A percentile compares a stretch with the other conserved stretches of the same genome.
Evolutionary conservation across 2,329 filamentous ascomycete genomes (phyloP).

Genomic region (Aspergillus tanneri): DNA sequence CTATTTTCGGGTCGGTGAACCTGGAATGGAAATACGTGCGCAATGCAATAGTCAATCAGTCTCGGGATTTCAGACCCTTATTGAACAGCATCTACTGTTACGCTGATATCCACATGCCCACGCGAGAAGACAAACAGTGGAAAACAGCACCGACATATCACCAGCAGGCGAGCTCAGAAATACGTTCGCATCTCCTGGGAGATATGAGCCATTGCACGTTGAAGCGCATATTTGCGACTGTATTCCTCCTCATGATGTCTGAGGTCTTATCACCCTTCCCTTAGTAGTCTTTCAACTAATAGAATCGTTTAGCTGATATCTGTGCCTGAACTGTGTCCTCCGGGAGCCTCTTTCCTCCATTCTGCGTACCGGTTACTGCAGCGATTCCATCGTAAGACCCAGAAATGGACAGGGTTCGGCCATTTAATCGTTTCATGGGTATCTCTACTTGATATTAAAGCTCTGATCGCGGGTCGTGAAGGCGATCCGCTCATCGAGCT

Average conservation of each 20-base stretch:
- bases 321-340: slow-evolving; percentile 26
- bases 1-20: slow-evolving; percentile 31
- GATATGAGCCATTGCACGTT: slow-evolving; percentile 27
- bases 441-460: slow-evolving; percentile 36
- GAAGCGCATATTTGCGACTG: slow-evolving; percentile 27
- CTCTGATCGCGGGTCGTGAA: slow-evolving; percentile 37
- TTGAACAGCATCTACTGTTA: slow-evolving; percentile 36
- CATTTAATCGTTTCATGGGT: slow-evolving; percentile 34
- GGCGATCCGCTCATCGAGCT: slow-evolving; percentile 34
- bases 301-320: slow-evolving; percentile 27
- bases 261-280: slow-evolving; percentile 24
- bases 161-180: slow-evolving; percentile 30
- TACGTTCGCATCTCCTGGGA: slow-evolving; percentile 29
- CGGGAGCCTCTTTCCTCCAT: slow-evolving; percentile 32
- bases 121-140: slow-evolving; percentile 28
- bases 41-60: slow-evolving; percentile 25
- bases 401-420: slow-evolving; percentile 30
- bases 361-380: slow-evolving; percentile 33
- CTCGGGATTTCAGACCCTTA: slow-evolving; percentile 26
- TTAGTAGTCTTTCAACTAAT: not conserved
- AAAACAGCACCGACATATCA: slow-evolving; percentile 32
- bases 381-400: slow-evolving; percentile 28
- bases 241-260: slow-evolving; percentile 38
- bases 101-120: slow-evolving; percentile 32
- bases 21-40: slow-evolving; percentile 37